phyloP scores from a whole-genome alignment of 257 asterid genomes.

The Jacaranda mimosifolia region DNA sequence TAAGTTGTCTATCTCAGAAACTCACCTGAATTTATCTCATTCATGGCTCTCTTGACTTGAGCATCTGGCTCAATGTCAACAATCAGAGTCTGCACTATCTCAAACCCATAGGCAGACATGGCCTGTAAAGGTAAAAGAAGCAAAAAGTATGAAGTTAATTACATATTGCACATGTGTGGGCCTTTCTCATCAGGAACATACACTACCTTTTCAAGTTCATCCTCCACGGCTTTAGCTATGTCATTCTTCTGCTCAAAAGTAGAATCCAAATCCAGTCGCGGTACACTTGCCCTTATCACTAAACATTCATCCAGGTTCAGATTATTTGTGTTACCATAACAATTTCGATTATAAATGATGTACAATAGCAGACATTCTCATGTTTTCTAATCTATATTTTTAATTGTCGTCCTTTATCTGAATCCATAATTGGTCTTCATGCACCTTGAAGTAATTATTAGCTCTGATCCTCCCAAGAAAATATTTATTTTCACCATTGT shows the following conservation, averaged over 20 bases:
- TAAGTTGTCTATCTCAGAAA: conserved; percentile 4
- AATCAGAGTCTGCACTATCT: conserved; percentile 88
- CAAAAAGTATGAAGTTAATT: background rate
- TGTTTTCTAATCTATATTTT: background rate
- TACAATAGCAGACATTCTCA: background rate
- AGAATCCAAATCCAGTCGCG: conserved; percentile 70
- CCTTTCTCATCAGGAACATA: conserved; percentile 10
- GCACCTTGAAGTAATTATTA: no score
- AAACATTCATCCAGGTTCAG: conserved; percentile 26
- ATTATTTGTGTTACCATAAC: conserved; percentile 13
- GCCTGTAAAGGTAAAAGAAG: conserved; percentile 53
- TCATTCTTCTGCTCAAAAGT: conserved; percentile 83
- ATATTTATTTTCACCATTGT: background rate
- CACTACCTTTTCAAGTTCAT: conserved; percentile 80
- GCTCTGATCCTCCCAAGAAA: no score
- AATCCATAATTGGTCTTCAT: background rate
- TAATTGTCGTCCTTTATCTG: background rate
- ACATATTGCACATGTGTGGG: background rate
- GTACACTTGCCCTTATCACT: conserved; percentile 86
- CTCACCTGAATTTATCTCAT: conserved; percentile 76
- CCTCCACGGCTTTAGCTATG: conserved; percentile 81
- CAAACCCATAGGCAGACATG: conserved; percentile 84
- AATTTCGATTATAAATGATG: background rate
- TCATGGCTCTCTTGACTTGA: conserved; percentile 87
- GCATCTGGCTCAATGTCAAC: conserved; percentile 85